Evolutionary conservation across 495 filamentous ascomycete genomes (phyloP).

Genomic region (Penicillium pulvis): DNA sequence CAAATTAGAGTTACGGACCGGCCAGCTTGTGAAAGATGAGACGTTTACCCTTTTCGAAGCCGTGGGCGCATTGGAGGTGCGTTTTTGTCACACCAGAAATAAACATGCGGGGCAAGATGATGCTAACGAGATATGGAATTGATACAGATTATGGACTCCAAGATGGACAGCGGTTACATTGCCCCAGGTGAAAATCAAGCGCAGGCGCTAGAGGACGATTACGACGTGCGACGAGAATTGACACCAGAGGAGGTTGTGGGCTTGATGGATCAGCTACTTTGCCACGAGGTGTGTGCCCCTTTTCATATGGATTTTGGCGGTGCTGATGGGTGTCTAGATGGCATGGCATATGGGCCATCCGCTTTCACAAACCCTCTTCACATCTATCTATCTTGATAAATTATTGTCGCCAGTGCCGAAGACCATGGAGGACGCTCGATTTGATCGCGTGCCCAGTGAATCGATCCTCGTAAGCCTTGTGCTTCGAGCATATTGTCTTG

Average conservation of each 20-base stretch:
- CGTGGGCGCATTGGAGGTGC: constrained; percentile 91
- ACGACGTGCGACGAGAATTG: constrained; percentile 72
- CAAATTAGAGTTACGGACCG: constrained; percentile 66
- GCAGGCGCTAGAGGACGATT: constrained; percentile 72
- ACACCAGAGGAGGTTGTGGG: constrained; percentile 81
- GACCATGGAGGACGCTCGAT: constrained; percentile 69
- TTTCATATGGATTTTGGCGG: not conserved
- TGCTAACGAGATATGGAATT: constrained; percentile 17
- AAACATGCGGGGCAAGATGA: constrained; percentile 2
- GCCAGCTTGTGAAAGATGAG: constrained; percentile 91
- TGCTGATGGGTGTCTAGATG: constrained; percentile 58
- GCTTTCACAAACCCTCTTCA: constrained; percentile 91
- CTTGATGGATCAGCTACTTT: constrained; percentile 92
- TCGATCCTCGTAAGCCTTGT: constrained; percentile 63
- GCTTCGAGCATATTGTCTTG: constrained; percentile 84
- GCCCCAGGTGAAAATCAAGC: constrained; percentile 65
- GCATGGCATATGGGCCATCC: constrained; percentile 96
- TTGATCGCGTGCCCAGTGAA: constrained; percentile 47
- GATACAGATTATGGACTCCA: constrained; percentile 90
- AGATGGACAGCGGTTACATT: constrained; percentile 94
- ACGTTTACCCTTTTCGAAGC: constrained; percentile 91
- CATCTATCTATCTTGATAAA: constrained; percentile 88
- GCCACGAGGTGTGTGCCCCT: constrained; percentile 66
- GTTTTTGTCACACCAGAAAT: constrained; percentile 27
- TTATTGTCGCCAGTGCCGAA: constrained; percentile 72